Evolutionary conservation across 345 rosid species (phyloP).

Genomic region (Raphanus sativus): DNA sequence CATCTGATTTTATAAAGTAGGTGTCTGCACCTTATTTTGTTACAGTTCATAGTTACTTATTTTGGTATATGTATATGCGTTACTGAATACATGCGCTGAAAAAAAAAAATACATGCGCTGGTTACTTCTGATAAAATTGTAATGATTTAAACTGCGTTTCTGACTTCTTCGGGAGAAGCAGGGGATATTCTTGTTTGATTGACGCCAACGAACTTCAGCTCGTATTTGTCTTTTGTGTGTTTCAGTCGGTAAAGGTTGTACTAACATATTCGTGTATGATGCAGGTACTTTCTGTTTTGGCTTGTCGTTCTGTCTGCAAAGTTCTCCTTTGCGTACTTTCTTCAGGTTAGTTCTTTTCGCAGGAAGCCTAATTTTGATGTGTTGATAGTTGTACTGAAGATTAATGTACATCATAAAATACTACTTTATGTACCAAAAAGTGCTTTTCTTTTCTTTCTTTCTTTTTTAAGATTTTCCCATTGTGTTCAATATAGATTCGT

Average conservation of each 20-base stretch:
- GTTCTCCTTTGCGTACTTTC: slow-evolving; percentile 90
- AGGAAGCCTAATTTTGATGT: slow-evolving; percentile 8
- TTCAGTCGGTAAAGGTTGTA: neutral
- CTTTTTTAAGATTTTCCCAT: too few relatives aligned
- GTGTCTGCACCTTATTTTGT: slow-evolving; percentile 26
- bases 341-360: slow-evolving; percentile 55
- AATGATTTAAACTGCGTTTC: slow-evolving; percentile 1
- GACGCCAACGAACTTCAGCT: neutral
- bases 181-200: slow-evolving; percentile 22
- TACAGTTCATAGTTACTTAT: neutral
- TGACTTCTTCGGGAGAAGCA: slow-evolving; percentile 19
- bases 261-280: slow-evolving; percentile 18
- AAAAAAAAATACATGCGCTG: neutral
- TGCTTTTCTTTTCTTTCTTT: too few relatives aligned
- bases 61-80: slow-evolving; percentile 16
- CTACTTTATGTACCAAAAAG: too few relatives aligned
- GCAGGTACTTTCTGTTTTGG: slow-evolving; percentile 95
- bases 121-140: too few relatives aligned
- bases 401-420: neutral
- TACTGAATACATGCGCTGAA: neutral
- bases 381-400: slow-evolving; percentile 3
- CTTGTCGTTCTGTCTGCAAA: slow-evolving; percentile 71
- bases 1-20: slow-evolving; percentile 79
- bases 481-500: neutral
- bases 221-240: neutral